phyloP scores from a whole-genome alignment of 805 yeast genomes.

The Hanseniaspora vineae region DNA sequence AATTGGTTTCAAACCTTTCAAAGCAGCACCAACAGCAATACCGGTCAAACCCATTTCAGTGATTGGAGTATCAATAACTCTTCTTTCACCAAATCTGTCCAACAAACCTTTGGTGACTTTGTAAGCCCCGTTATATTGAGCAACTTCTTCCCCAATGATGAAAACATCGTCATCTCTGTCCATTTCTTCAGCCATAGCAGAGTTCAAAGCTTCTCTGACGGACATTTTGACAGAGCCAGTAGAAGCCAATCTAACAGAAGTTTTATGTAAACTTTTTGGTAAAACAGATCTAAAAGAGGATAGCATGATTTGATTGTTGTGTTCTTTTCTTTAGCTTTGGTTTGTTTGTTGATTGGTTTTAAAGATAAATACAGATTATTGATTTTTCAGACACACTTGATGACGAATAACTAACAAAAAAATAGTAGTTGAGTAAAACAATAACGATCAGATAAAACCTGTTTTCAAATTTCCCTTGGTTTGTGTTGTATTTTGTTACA shows the following conservation, averaged over 20 bases:
- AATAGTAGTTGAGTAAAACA: not conserved
- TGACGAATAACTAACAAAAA: not conserved
- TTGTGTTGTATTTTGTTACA: not conserved
- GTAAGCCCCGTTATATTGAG: slow-evolving; percentile 98
- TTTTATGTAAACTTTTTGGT: slow-evolving; percentile 6
- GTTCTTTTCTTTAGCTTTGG: not conserved
- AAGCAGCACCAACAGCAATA: slow-evolving; percentile 89
- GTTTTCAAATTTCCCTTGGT: not conserved
- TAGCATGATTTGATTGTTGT: slow-evolving; percentile 3
- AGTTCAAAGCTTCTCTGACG: slow-evolving; percentile 92
- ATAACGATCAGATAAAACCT: not conserved
- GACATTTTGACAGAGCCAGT: slow-evolving; percentile 48
- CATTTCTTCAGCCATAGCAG: slow-evolving; percentile 93
- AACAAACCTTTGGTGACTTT: slow-evolving; percentile 90
- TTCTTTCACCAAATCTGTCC: slow-evolving; percentile 88
- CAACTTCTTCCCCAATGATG: slow-evolving; percentile 98
- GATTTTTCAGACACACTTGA: not conserved
- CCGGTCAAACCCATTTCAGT: slow-evolving; percentile 99
- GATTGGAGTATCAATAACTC: slow-evolving; percentile 93
- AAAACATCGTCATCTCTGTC: slow-evolving; percentile 91
- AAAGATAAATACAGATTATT: not conserved
- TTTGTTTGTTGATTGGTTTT: not conserved
- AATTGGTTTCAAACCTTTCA: slow-evolving; percentile 90
- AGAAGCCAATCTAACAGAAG: slow-evolving; percentile 8
- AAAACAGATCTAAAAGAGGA: slow-evolving; percentile 6